These are phyloP conservation scores for Sporothrix schenckii DNA, from an alignment of 2,329 filamentous ascomycete species.

Conservation along the genomic window DNA sequence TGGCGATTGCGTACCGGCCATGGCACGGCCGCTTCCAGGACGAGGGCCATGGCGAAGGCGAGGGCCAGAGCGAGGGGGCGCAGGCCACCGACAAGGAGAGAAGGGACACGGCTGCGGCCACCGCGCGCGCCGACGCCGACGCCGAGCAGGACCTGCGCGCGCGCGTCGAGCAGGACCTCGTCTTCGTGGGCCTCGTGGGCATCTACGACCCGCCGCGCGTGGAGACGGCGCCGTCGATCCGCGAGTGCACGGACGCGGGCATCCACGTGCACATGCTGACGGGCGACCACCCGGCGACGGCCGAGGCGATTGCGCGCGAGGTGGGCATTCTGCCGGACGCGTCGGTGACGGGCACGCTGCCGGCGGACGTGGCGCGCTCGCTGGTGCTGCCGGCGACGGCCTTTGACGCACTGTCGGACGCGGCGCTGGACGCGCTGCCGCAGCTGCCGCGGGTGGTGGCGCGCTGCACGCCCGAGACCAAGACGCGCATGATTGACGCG, in stretches of 20 bases:
- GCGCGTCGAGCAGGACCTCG: slow-evolving; percentile 67
- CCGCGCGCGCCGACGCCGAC: neutral
- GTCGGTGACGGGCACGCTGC: slow-evolving; percentile 66
- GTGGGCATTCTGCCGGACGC: slow-evolving; percentile 72
- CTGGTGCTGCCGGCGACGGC: slow-evolving; percentile 76
- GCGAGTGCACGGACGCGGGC: slow-evolving; percentile 70
- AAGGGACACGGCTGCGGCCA: slow-evolving; percentile 40
- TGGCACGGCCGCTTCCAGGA: slow-evolving; percentile 54
- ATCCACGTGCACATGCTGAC: slow-evolving; percentile 85
- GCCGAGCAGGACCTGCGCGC: slow-evolving; percentile 52
- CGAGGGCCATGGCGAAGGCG: slow-evolving; percentile 33
- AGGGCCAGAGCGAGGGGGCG: neutral
- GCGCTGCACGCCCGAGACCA: slow-evolving; percentile 81
- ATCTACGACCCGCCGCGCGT: slow-evolving; percentile 84
- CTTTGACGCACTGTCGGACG: slow-evolving; percentile 76
- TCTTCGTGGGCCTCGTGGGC: slow-evolving; percentile 78
- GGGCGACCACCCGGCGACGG: slow-evolving; percentile 78
- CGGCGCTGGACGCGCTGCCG: slow-evolving; percentile 73
- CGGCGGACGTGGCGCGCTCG: slow-evolving; percentile 45
- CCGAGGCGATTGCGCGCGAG: slow-evolving; percentile 75
- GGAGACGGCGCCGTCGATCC: slow-evolving; percentile 74
- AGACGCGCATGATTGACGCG: slow-evolving; percentile 88
- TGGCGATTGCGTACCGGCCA: slow-evolving; percentile 69
- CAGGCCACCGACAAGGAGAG: slow-evolving; percentile 27
- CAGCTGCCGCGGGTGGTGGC: slow-evolving; percentile 80